Conservation (phyloP, 768 basidiomycete genomes). For the Vararia minispora region DNA sequence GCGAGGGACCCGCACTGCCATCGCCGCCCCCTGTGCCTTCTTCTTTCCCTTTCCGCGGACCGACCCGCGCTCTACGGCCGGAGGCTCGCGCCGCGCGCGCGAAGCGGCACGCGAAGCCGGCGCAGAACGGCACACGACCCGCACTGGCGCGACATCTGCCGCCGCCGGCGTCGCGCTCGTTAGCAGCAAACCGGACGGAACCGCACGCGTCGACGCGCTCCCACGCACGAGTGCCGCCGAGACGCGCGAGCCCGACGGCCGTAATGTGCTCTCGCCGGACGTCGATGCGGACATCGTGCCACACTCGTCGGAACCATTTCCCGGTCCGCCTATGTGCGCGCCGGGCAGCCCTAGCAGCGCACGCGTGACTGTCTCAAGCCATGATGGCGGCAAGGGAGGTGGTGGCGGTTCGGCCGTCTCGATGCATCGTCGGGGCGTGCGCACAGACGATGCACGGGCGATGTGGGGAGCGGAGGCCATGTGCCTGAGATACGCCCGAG, state of each 20-base stretch:
- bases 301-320: too few relatives aligned
- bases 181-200: conserved; percentile 11
- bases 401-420: conserved; percentile 21
- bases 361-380: conserved; percentile 61
- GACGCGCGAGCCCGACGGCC: conserved; percentile 11
- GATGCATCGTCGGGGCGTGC: not conserved
- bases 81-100: conserved; percentile 14
- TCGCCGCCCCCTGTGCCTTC: conserved; percentile 14
- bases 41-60: conserved; percentile 15
- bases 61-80: conserved; percentile 6
- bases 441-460: conserved; percentile 13
- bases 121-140: conserved; percentile 60
- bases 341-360: conserved; percentile 42
- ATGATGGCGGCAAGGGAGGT: conserved; percentile 56
- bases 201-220: too few relatives aligned
- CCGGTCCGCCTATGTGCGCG: conserved; percentile 33
- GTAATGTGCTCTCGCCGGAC: conserved; percentile 10
- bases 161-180: too few relatives aligned
- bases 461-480: conserved; percentile 54
- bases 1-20: conserved; percentile 11
- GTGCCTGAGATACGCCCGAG: conserved; percentile 61
- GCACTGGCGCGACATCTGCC: too few relatives aligned
- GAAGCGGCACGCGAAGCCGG: conserved; percentile 55
- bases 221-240: too few relatives aligned
- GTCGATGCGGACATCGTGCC: too few relatives aligned